Evolutionary conservation across 2,329 filamentous ascomycete genomes (phyloP), one percentile per base, ranked within the genome.

Genomic region (Claviceps lovelessii): DNA sequence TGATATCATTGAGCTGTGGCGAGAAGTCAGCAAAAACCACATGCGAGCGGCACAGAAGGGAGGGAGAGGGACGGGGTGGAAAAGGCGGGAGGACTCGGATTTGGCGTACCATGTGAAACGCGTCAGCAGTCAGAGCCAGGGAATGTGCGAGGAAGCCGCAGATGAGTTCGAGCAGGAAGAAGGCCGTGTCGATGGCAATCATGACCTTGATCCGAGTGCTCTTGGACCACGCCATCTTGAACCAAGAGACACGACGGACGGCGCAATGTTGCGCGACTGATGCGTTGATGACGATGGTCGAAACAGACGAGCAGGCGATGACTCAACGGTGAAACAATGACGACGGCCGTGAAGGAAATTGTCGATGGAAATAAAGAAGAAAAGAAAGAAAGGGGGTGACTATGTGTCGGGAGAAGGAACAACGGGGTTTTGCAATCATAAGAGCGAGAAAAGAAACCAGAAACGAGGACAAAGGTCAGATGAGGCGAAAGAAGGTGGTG

Each of bases 41-140:
- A 29, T 8, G 19, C 15, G 39, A 50, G 19, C 28, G 31, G n/a
- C 15, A 39, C 47, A 41, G 28, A 31, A 46, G 44, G 19, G 44
- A 23, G 23, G 11, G 23, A 29, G 52, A 51, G 23, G 23, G 2
- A 23, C 23, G 23, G 23, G 23, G 1, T 23, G 23, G 23, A 2
- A 23, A 23, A 23, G 23, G 23, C 23, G 23, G 23, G 23, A 23
- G 23, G 23, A 23, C 23, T 23, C 23, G 23, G 23, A 23, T 23
- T 23, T 23, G 23, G 23, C 23, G 62, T 67, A 89, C 86, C 93
- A 98, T 98, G 73, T 98, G 93, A 70, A 98, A 98, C 57, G 93
- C 90, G 74, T 98, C 93, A 54, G 93, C 93, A 66, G 94, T 90
- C 56, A 98, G 79, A 42, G 93, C 93, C 62, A 98, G 80, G 19